Evolutionary conservation across 1,284 basidiomycete species (phyloP).

Genomic region (Puccinia brachypodii): DNA sequence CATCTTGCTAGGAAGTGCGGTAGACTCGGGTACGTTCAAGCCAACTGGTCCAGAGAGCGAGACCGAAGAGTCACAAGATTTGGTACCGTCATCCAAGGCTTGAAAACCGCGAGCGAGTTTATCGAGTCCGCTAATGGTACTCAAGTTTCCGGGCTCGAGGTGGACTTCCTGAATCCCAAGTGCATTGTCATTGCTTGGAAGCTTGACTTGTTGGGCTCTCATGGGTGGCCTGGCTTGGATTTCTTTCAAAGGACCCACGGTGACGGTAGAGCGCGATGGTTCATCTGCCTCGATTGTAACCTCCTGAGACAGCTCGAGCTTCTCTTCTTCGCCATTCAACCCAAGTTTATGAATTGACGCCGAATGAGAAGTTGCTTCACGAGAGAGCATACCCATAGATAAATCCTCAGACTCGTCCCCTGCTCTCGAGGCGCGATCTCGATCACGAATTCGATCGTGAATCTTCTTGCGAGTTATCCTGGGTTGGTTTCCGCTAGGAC

Average conservation of each 20-base stretch:
- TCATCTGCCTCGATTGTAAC: neutral
- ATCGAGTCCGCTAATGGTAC: conserved; percentile 42
- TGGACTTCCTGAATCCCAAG: neutral
- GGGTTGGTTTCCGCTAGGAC: conserved; percentile 8
- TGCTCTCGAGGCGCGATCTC: neutral
- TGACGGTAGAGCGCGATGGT: conserved; percentile 8
- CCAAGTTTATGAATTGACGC: conserved; percentile 40
- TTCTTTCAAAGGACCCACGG: conserved; percentile 20
- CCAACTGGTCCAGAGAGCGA: neutral
- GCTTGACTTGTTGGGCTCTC: conserved; percentile 16
- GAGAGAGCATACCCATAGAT: neutral
- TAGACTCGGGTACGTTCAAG: neutral
- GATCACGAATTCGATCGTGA: conserved; percentile 38
- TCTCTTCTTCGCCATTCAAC: conserved; percentile 37
- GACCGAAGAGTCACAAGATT: conserved; percentile 29
- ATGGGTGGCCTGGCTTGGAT: conserved; percentile 40
- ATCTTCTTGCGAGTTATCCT: conserved; percentile 45
- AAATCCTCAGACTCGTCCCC: neutral
- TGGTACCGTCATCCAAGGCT: neutral
- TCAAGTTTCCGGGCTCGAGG: conserved; percentile 12
- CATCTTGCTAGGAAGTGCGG: conserved; percentile 29
- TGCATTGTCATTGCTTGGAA: neutral
- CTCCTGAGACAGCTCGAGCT: conserved; percentile 7
- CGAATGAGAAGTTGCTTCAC: conserved; percentile 25
- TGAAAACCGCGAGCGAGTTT: conserved; percentile 45